Base-by-base conservation (phyloP, 1,284 basidiomycete genomes). In the Leccinum griseonigrum region DNA sequence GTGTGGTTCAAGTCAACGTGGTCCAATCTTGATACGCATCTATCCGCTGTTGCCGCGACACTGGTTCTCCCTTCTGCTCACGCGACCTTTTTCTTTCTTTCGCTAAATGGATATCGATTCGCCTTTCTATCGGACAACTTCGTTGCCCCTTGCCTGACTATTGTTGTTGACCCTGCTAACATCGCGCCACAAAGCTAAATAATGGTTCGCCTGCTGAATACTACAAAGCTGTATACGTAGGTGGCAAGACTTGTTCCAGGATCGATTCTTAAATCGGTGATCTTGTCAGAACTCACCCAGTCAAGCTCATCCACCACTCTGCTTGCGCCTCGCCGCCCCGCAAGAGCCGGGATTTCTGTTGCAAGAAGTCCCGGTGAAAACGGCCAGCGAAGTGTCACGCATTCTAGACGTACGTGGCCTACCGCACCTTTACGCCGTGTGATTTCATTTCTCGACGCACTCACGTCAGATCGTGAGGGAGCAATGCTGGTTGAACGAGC, bases 401-500 rank as follows among this genome's bases (percentile, higher is more conserved):
- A 81, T 91, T 54, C 70, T 92, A 26, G 88, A 92, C 77, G 89
- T 87, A 68, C 62, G 73, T 66, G 14, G 2, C 11, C 18, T 16
- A 52, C 52, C 29, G 26, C 58, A 59, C 18, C 29, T 54, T 50
- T 22, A 56, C 18, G 51, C 38, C 59, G 40, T 53, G 54, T 34
- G 4, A 40, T 38, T 34, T 26, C 50, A 2, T 60, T 54, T 22
- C 36, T 56, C 55, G 18, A 18, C 43, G 36, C 32, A n/a, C 64
- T 58, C 36, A 56, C 46, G 43, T 32, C 59, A 91, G 88, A 83
- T 92, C 66, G 87, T 91, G 2, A 81, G 82, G 62, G 90, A 91
- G 63, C 90, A 92, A 74, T 89, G 87, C 67, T 92, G 90, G 90
- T 70, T 92, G 16, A 92, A 92, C 69, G 87, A 87, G 67, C 80